phyloP scores from a whole-genome alignment of 345 rosid species.

The Trapa bicornis region DNA sequence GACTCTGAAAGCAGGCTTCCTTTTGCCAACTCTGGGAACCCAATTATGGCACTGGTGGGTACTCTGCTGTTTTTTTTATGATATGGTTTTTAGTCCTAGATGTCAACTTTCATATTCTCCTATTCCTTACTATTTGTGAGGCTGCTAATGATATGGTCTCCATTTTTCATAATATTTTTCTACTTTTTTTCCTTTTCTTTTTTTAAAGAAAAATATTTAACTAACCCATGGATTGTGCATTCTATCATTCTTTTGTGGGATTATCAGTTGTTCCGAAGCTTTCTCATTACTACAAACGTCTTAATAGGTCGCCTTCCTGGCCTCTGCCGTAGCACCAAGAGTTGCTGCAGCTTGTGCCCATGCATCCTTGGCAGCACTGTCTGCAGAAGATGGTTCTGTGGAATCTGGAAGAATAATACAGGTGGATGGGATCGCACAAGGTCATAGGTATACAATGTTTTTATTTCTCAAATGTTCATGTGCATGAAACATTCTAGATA shows the following conservation, averaged over 20 bases:
- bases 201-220: background rate
- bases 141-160: background rate
- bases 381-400: conserved; percentile 31
- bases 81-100: background rate
- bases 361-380: conserved; percentile 71
- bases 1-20: conserved; percentile 68
- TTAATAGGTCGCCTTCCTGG: conserved; percentile 82
- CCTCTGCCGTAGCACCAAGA: conserved; percentile 95
- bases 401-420: conserved; percentile 14
- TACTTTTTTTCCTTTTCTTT: background rate
- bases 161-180: background rate
- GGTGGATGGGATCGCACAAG: conserved; percentile 20
- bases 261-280: background rate
- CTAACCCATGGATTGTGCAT: background rate
- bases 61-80: background rate
- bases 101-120: background rate
- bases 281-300: background rate
- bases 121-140: background rate
- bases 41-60: conserved; percentile 89
- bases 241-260: background rate
- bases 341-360: conserved; percentile 99
- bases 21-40: conserved; percentile 76
- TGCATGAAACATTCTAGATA: background rate
- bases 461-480: background rate
- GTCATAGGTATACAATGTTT: conserved; percentile 42